Conservation (phyloP, 2,329 filamentous ascomycete genomes). For the Sclerotinia subarctica region DNA sequence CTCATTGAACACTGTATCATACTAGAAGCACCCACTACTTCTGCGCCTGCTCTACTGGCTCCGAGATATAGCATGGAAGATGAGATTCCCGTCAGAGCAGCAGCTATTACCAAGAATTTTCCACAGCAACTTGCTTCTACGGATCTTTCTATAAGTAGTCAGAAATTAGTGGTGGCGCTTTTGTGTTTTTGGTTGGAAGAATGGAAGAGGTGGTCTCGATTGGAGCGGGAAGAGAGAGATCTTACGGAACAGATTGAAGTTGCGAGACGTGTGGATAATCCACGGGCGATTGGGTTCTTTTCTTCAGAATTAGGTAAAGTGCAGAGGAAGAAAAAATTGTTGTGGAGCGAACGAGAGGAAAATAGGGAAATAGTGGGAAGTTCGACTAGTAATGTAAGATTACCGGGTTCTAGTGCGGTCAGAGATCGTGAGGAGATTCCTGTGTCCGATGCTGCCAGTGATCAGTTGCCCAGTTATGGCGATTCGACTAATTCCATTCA, state of each 20-base stretch:
- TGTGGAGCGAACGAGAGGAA: conserved; percentile 23
- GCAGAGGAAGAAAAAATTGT: conserved; percentile 17
- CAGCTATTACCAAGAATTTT: conserved; percentile 28
- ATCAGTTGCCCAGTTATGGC: conserved; percentile 8
- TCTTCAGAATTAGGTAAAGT: conserved; percentile 8
- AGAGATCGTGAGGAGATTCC: background rate
- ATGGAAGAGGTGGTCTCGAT: conserved; percentile 29
- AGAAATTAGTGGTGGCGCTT: conserved; percentile 34
- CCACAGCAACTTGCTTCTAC: conserved; percentile 28
- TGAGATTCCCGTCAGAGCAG: conserved; percentile 26
- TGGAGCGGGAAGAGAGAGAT: conserved; percentile 28
- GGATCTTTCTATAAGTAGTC: conserved; percentile 28
- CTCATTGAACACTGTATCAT: conserved; percentile 25
- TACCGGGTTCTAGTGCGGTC: background rate
- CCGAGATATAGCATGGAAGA: background rate
- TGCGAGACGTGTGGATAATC: conserved; percentile 5
- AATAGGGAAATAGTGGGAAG: conserved; percentile 12
- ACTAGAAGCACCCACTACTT: conserved; percentile 11
- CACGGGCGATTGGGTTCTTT: background rate
- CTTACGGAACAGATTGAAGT: conserved; percentile 23
- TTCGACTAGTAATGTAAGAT: background rate
- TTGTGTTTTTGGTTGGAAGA: conserved; percentile 38
- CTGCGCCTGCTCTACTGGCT: conserved; percentile 17
- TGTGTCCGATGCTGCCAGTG: background rate
- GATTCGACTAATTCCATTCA: background rate